Conservation (phyloP, 148 eudicot genomes). For the Vaccinium vitisidaea region DNA sequence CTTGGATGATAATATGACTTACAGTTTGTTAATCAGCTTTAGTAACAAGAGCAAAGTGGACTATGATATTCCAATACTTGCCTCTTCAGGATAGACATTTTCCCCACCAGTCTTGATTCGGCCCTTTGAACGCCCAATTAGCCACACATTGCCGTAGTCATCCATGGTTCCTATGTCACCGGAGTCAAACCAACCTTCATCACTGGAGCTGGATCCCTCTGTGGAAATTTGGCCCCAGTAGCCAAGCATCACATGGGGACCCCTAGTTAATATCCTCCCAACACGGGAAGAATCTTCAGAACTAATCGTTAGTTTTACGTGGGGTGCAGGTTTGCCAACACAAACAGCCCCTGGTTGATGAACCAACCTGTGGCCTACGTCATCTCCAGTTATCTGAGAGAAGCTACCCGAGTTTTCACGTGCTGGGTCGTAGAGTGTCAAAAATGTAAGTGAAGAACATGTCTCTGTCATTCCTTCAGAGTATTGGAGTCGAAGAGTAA, state of each 20-base stretch:
- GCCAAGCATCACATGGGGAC: conserved; percentile 77
- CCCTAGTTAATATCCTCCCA: conserved; percentile 82
- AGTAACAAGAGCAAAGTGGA: background rate
- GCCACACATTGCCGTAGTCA: conserved; percentile 70
- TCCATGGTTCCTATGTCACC: conserved; percentile 86
- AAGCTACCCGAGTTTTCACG: conserved; percentile 19
- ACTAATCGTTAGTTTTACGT: conserved; percentile 53
- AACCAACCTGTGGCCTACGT: conserved; percentile 2
- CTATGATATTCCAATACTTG: conserved; percentile 16
- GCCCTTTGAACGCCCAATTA: conserved; percentile 77
- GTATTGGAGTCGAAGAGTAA: background rate
- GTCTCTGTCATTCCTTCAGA: conserved; percentile 90
- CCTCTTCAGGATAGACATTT: conserved; percentile 95
- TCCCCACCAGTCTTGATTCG: conserved; percentile 95
- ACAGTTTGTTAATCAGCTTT: background rate
- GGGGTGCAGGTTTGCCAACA: conserved; percentile 95
- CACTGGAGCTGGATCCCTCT: conserved; percentile 11
- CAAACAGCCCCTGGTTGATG: conserved; percentile 46
- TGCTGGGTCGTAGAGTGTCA: conserved; percentile 62
- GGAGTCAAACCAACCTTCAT: conserved; percentile 80
- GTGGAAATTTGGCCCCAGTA: conserved; percentile 62
- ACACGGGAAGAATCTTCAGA: conserved; percentile 37
- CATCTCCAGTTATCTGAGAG: conserved; percentile 2
- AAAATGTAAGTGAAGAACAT: conserved; percentile 85
- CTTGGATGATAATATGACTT: background rate